Base-by-base conservation (phyloP, 495 filamentous ascomycete genomes). In the Penicillium herquei region DNA sequence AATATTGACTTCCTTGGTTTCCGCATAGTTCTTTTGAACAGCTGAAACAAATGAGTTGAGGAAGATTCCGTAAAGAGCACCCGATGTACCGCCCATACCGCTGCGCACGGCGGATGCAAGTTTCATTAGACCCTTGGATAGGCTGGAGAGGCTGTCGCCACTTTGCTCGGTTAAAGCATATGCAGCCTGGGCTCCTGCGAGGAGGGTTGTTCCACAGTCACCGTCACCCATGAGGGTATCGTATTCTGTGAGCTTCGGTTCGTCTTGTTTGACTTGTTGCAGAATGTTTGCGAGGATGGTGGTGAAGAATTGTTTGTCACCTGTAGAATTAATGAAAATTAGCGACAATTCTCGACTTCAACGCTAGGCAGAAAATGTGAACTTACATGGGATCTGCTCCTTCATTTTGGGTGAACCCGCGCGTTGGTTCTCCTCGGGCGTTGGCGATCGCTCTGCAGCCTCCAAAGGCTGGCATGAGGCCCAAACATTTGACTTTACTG, bases 171-270 rank as follows among this genome's bases (percentile, higher is more conserved):
- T 39, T 12, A 55, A 9, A 10, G 39, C 52, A 7, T 33, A 37
- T 9, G 49, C 52, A 14, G 57, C 52, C 35, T 51, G 51, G 2
- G 52, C 52, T 1, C 52, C 52, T 33, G 52, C 52, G 11, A 55
- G 52, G 1, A 55, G 35, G 5, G 52, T 55, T 7, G 52, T 55
- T 7, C 57, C 57, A 18, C 57, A 59, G 42, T 59, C 57, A 10
- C 57, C 57, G 18, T 59, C 57, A 14, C 57, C 57, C 51, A 59
- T 55, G 2, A 59, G 34, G 14, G 49, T 59, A 26, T 59, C 57
- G 32, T 54, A 55, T 40, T 55, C 46, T 14, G 57, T 59, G 14
- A 59, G 37, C 6, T 45, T 55, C 41, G 57, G 57, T 33, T 59
- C 57, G 7, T 48, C 52, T 30, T 8, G 11, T 26, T 33, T 50